Percentiles rank a stretch among this genome's conserved stretches.
These are phyloP conservation scores for Amauroascus niger DNA, from an alignment of 2,329 filamentous ascomycete species.

Conservation along the genomic window DNA sequence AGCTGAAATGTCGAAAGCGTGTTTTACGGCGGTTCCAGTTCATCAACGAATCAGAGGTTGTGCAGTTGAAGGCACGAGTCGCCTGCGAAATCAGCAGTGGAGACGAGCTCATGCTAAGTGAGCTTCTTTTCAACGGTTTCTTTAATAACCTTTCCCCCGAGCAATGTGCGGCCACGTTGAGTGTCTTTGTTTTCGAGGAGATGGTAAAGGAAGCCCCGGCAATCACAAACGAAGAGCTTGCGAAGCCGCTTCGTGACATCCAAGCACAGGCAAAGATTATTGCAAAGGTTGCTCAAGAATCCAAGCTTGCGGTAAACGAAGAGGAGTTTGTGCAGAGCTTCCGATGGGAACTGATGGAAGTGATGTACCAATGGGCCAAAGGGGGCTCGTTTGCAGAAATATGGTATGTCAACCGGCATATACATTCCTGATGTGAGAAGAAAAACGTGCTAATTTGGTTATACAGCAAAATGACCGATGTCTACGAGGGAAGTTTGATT, in stretches of 20 bases:
- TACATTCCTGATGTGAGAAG: too few relatives aligned
- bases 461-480: constrained; percentile 91
- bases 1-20: constrained; percentile 90
- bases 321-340: constrained; percentile 84
- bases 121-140: constrained; percentile 92
- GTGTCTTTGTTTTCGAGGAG: constrained; percentile 96
- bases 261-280: constrained; percentile 78
- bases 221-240: constrained; percentile 67
- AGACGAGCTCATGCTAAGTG: constrained; percentile 85
- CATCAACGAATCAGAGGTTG: constrained; percentile 89
- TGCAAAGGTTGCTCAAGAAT: constrained; percentile 89
- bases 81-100: constrained; percentile 97
- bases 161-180: constrained; percentile 73
- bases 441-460: constrained; percentile 2
- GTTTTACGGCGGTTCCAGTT: constrained; percentile 89
- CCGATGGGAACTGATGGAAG: constrained; percentile 95
- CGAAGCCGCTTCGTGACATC: constrained; percentile 77
- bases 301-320: constrained; percentile 87
- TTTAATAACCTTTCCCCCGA: constrained; percentile 93
- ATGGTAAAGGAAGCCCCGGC: constrained; percentile 65
- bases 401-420: constrained; percentile 55
- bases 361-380: constrained; percentile 83
- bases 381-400: constrained; percentile 86
- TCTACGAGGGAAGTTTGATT: constrained; percentile 93
- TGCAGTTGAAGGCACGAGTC: constrained; percentile 92